A percentile compares a stretch with the other conserved stretches of the same genome.
Conservation (phyloP, 2,329 filamentous ascomycete species). For the Bisporella sp. region DNA sequence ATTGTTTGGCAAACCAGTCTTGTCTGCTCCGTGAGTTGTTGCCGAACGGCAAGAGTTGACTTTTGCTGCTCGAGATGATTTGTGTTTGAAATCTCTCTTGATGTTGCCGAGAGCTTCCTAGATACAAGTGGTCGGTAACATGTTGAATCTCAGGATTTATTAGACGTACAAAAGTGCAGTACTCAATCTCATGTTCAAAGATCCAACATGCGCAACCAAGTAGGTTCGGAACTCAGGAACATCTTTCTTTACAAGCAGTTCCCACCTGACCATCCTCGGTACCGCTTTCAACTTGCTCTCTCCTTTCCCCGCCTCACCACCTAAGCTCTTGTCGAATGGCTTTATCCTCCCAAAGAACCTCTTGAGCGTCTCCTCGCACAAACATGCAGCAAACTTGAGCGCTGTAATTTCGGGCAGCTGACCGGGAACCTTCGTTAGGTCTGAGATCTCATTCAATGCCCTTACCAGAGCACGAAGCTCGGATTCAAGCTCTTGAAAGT, state of each 20-base stretch:
- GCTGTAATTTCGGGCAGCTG: conserved; percentile 3
- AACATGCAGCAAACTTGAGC: conserved; percentile 4
- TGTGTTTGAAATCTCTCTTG: too few relatives aligned
- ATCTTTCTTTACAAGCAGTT: conserved; percentile 14
- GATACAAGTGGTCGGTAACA: too few relatives aligned
- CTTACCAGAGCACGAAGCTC: conserved; percentile 1
- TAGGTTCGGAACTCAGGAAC: conserved; percentile 15
- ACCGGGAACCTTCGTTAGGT: not conserved
- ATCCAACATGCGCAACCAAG: conserved; percentile 12
- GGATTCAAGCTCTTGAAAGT: conserved; percentile 5
- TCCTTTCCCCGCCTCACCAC: not conserved
- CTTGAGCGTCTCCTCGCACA: conserved; percentile 5
- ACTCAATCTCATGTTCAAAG: not conserved
- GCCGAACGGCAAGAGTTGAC: too few relatives aligned
- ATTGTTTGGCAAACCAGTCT: too few relatives aligned
- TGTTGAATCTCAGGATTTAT: too few relatives aligned
- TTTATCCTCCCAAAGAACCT: conserved; percentile 4
- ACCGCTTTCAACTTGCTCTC: not conserved
- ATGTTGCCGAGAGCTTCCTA: too few relatives aligned
- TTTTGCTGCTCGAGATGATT: too few relatives aligned
- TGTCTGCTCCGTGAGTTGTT: too few relatives aligned
- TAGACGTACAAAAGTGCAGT: too few relatives aligned
- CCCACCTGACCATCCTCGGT: conserved; percentile 13
- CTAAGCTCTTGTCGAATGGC: conserved; percentile 2
- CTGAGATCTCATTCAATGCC: conserved; percentile 3